A percentile compares a stretch with the other conserved stretches of the same genome.
Evolutionary conservation across 164 flowering plant genomes (phyloP).

Genomic region (Paratinospora sagittata): DNA sequence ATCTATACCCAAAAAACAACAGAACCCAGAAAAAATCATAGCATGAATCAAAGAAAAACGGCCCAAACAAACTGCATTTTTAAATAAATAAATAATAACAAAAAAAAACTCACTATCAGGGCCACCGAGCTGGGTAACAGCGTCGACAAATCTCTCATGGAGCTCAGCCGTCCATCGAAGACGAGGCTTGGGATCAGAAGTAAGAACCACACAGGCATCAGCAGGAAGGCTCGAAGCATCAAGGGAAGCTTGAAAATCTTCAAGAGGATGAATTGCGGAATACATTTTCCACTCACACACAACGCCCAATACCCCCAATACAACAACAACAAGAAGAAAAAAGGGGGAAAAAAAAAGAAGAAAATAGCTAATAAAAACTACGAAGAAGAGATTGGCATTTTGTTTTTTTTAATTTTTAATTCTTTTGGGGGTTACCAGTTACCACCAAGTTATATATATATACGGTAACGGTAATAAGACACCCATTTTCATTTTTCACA

Average conservation of each 20-base stretch:
- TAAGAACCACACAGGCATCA: slow-evolving; percentile 48
- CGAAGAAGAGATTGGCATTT: neutral
- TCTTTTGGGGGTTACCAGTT: too few relatives aligned
- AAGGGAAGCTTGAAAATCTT: slow-evolving; percentile 23
- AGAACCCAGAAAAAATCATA: neutral
- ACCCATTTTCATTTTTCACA: neutral
- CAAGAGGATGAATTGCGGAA: slow-evolving; percentile 16
- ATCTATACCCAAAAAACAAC: too few relatives aligned
- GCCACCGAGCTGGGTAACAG: slow-evolving; percentile 53
- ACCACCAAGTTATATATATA: neutral
- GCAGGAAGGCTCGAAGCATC: slow-evolving; percentile 46
- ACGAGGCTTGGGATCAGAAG: slow-evolving; percentile 49
- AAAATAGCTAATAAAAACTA: too few relatives aligned
- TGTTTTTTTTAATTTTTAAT: too few relatives aligned
- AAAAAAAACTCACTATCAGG: slow-evolving; percentile 37
- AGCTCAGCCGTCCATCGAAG: slow-evolving; percentile 54
- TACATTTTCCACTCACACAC: slow-evolving; percentile 8
- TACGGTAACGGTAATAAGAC: neutral
- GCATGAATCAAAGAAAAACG: neutral
- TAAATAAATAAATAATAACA: neutral
- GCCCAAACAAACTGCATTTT: slow-evolving; percentile 9
- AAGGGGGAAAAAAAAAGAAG: too few relatives aligned
- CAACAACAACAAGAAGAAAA: too few relatives aligned
- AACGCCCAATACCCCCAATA: neutral
- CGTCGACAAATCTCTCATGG: slow-evolving; percentile 49